Base-by-base conservation (phyloP, 306 rosid species). In the Sicyos edulis region DNA sequence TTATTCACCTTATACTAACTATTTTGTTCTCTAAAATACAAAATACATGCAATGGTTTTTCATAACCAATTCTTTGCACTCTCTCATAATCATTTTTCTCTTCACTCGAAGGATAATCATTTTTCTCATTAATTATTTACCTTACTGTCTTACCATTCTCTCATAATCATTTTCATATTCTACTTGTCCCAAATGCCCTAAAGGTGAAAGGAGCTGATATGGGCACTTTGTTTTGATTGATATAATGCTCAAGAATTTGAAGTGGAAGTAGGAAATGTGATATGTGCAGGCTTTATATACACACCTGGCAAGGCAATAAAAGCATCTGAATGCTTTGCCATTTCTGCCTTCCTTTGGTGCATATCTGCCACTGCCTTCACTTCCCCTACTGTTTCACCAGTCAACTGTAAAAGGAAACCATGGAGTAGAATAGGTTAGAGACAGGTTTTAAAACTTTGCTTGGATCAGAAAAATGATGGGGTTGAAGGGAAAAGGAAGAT, bases 281-380 rank as follows among this genome's bases (percentile, higher is more conserved):
- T 10, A 73, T 47, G 44, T 37, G 44, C 56, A 68, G 58, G 58
- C 50, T 68, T 68, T 37, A 37, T 37, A 32, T 32, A 88, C 91
- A 5, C 78, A 92, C 98, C 98, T 0, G 98, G 98, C 72, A 93
- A 86, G 81, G 98, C 98, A 83, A 93, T 93, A 74, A 93, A 93
- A 72, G 98, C 98, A 83, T 93, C 98, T 59, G 98, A 93, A 21
- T 86, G 96, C 81, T 59, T 86, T 49, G 98, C 89, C 98, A 93
- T 93, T 82, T 93, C 98, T 8, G 98, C 98, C 82, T 93, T 93
- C 84, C 98, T 88, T 83, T 91, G 96, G 82, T 93, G 98, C 98
- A 93, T 93, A 82, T 88, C 97, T 74, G 97, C 93, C 32, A 93
- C 98, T 72, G 98, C 91, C 79, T 88, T 93, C 83, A 90, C 96